These are phyloP conservation scores for Hibiscus trionum DNA, from an alignment of 345 rosid species.

Conservation along the genomic window DNA sequence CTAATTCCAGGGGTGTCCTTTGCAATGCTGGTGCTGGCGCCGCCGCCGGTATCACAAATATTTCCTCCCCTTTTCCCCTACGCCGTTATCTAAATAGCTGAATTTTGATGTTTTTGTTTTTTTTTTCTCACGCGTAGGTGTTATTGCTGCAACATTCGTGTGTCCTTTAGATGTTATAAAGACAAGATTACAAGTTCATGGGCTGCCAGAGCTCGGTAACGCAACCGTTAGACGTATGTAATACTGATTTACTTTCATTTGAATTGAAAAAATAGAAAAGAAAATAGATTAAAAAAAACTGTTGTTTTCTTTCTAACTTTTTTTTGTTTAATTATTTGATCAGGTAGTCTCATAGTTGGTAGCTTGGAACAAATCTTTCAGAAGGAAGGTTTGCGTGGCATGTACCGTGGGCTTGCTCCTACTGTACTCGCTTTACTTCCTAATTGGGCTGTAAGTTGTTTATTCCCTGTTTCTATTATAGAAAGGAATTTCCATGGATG, in stretches of 20 bases:
- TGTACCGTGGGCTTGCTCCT: conserved; percentile 11
- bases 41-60: conserved; percentile 53
- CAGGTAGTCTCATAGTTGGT: conserved; percentile 76
- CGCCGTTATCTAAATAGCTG: background rate
- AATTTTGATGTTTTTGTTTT: background rate
- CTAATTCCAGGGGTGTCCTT: conserved; percentile 44
- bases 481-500: too few species aligned
- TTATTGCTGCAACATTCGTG: conserved; percentile 80
- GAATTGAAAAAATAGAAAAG: background rate
- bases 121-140: conserved; percentile 31
- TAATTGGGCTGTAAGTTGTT: conserved; percentile 28
- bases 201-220: conserved; percentile 44
- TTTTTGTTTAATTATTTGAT: background rate
- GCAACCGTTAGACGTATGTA: conserved; percentile 40
- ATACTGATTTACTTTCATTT: background rate
- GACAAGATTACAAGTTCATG: conserved; percentile 89
- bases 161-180: conserved; percentile 89
- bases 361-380: conserved; percentile 60
- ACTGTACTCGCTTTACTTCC: conserved; percentile 8
- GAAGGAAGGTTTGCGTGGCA: conserved; percentile 11
- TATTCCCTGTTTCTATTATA: background rate
- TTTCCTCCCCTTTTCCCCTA: background rate
- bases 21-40: conserved; percentile 93
- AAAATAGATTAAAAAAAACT: background rate
- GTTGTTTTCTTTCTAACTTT: background rate